Evolutionary conservation across 495 filamentous ascomycete species (phyloP).

Genomic region (Aspergillus wentii): DNA sequence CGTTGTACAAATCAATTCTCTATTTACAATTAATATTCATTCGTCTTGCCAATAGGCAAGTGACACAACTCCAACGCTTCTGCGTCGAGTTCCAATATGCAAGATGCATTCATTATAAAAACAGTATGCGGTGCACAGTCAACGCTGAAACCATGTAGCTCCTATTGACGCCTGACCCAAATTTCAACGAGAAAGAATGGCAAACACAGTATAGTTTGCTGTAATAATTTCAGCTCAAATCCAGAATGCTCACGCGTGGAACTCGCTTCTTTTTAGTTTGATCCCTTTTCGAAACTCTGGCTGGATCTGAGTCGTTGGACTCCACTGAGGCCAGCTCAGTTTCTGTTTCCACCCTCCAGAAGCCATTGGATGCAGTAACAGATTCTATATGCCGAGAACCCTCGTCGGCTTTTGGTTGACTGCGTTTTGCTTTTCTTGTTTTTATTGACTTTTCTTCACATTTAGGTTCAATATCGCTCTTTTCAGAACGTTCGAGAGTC

Average conservation of each 20-base stretch:
- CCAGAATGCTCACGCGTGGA: constrained; percentile 34
- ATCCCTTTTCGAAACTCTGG: constrained; percentile 3
- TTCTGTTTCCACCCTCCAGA: constrained; percentile 27
- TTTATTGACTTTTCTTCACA: no score
- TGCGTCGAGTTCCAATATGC: not conserved
- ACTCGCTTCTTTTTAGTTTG: constrained; percentile 28
- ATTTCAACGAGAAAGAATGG: constrained; percentile 1
- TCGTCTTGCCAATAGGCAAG: no score
- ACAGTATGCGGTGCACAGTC: not conserved
- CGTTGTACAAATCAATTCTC: not conserved
- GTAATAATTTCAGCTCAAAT: constrained; percentile 31
- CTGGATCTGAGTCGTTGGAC: not conserved
- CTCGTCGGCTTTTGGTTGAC: not conserved
- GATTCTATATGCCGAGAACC: constrained; percentile 20
- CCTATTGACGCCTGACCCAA: not conserved
- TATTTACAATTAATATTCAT: not conserved
- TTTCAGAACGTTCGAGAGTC: no score
- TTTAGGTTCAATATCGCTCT: no score
- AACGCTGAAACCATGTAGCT: no score
- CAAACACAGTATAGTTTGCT: constrained; percentile 4
- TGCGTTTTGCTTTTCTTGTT: not conserved
- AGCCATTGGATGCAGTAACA: constrained; percentile 24
- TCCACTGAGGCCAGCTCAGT: constrained; percentile 3
- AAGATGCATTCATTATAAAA: not conserved
- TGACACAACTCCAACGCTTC: not conserved